Conservation (phyloP, 441 rosid species). For the Jatropha multifida region DNA sequence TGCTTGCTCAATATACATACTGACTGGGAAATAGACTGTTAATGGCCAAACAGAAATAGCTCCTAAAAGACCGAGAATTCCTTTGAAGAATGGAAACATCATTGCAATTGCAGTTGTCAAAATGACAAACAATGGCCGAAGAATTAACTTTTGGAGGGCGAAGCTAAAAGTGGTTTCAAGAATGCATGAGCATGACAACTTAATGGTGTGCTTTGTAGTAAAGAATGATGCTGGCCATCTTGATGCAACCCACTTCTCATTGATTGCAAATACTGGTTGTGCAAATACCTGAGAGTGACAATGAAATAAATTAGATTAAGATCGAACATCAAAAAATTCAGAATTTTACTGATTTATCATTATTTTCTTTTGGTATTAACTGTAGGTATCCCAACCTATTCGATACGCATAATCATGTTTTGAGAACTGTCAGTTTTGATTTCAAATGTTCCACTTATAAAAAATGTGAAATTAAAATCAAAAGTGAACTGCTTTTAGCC, state of each 20-base stretch:
- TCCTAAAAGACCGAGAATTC: constrained; percentile 35
- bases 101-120: constrained; percentile 30
- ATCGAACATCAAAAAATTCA: neutral
- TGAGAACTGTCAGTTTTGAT: no score
- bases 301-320: neutral
- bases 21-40: constrained; percentile 30
- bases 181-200: constrained; percentile 7
- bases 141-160: constrained; percentile 15
- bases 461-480: no score
- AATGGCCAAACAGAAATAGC: constrained; percentile 38
- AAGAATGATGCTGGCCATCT: constrained; percentile 29
- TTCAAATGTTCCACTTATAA: no score
- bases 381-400: no score
- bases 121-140: constrained; percentile 22
- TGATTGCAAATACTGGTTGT: constrained; percentile 33
- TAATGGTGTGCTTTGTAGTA: constrained; percentile 18
- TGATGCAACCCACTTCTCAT: constrained; percentile 23
- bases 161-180: neutral
- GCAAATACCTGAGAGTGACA: constrained; percentile 24
- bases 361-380: no score
- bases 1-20: constrained; percentile 32
- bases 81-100: constrained; percentile 41
- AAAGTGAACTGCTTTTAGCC: no score
- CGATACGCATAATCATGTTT: no score
- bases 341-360: no score